Evolutionary conservation across 352 stramenopile genomes (phyloP).

Genomic region (Phytophthora pseudosyringae): DNA sequence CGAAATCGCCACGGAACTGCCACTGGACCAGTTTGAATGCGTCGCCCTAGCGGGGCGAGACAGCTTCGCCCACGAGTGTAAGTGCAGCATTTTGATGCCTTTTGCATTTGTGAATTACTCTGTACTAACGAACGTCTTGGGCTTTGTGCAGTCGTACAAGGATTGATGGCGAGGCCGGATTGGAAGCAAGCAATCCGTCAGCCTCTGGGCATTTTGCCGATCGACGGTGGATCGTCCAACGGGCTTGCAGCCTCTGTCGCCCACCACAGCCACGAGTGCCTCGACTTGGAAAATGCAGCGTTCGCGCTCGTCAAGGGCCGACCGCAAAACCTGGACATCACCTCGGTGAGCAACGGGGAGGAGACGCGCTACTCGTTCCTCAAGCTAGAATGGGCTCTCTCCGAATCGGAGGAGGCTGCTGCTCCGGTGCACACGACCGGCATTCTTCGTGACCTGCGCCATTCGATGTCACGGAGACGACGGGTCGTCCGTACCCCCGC

Average conservation of each 20-base stretch:
- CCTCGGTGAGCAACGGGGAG: constrained; percentile 47
- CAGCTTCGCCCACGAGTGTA: constrained; percentile 57
- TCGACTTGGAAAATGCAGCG: constrained; percentile 44
- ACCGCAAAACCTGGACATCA: constrained; percentile 61
- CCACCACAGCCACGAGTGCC: constrained; percentile 36
- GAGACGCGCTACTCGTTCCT: constrained; percentile 68
- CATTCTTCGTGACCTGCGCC: constrained; percentile 55
- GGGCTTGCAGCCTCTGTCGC: constrained; percentile 58
- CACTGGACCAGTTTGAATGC: constrained; percentile 57
- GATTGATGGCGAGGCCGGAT: constrained; percentile 63
- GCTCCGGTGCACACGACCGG: constrained; percentile 59
- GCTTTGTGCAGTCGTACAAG: constrained; percentile 57
- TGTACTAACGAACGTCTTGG: constrained; percentile 7
- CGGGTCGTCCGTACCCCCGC: constrained; percentile 45
- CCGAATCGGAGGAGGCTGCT: constrained; percentile 49
- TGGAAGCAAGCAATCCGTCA: constrained; percentile 63
- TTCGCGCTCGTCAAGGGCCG: constrained; percentile 61
- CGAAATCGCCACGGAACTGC: constrained; percentile 53
- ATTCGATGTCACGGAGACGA: constrained; percentile 48
- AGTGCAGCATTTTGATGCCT: neutral
- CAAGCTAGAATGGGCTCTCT: constrained; percentile 70
- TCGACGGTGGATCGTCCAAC: constrained; percentile 46
- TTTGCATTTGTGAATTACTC: neutral
- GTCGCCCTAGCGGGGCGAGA: constrained; percentile 65
- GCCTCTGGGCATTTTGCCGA: constrained; percentile 53